Base-by-base conservation (phyloP, 1,284 basidiomycete species). In the Megacollybia platyphylla region DNA sequence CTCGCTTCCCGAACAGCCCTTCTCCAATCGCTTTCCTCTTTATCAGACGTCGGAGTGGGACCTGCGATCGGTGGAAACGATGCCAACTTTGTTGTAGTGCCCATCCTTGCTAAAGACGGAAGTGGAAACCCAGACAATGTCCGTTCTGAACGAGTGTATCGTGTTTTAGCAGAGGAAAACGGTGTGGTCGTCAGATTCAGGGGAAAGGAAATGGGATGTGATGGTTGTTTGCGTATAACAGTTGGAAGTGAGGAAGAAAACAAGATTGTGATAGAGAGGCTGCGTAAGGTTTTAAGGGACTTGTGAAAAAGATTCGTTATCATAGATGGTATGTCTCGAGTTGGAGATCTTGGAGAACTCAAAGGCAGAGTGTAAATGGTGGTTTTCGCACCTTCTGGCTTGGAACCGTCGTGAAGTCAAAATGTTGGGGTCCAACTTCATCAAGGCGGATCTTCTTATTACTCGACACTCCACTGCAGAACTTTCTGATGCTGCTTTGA, bases 121-220 rank as follows among this genome's bases (percentile, higher is more conserved):
- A 58, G 45, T 38, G 47, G 53, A 32, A 46, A 53, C 9, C 79
- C 83, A 0, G 82, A 89, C 60, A 93, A 82, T 52, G 57, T 48
- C 15, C 71, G 87, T 26, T 79, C 92, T 0, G 66, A 77, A 42
- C 57, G 57, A 52, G 63, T 92, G 17, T 97, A 98, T 64, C 86
- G 79, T 59, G 66, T 72, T 13, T 73, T 98, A 54, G 96, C 94
- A 15, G 92, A 90, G 61, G 68, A 80, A 47, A 71, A 79, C 52
- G 86, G 83, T 0, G 79, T 99, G 0, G 96, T 99, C 4, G 89
- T 99, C 11, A 67, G 96, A 39, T 97, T 82, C 63, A 70, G 96
- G 44, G 91, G 92, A 0, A 68, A 71, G 24, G 96, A 98, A 61
- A 57, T 71, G 5, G 94, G 96, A 0, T 99, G 96, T 52, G 68